These are phyloP conservation scores for Cupressus sempervirens DNA, from an alignment of 75 land plant species.

Conservation along the genomic window DNA sequence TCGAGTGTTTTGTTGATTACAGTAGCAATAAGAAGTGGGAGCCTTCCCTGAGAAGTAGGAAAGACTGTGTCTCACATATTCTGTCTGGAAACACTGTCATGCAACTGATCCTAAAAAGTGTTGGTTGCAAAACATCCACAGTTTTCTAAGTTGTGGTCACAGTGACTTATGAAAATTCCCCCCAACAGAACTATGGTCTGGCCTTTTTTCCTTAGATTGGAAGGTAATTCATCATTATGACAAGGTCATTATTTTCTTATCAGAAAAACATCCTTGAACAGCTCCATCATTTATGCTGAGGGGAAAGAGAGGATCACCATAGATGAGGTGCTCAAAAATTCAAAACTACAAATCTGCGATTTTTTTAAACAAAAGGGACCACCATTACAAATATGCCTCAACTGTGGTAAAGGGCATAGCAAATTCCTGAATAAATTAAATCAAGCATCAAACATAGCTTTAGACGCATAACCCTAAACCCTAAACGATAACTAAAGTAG, in stretches of 20 bases:
- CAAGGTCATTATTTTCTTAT: not conserved
- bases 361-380: not conserved
- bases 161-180: too few species aligned
- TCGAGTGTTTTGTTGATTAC: too few species aligned
- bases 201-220: not conserved
- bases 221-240: not conserved
- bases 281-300: not conserved
- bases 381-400: not conserved
- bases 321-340: not conserved
- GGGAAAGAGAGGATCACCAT: not conserved
- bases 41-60: too few species aligned
- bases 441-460: constrained; percentile 4
- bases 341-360: not conserved
- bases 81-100: too few species aligned
- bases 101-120: too few species aligned
- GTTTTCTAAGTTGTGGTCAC: too few species aligned
- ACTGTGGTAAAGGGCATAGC: not conserved
- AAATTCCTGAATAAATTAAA: not conserved
- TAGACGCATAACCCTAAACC: not conserved
- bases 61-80: too few species aligned
- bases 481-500: not conserved
- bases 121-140: too few species aligned
- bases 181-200: not conserved
- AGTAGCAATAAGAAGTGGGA: too few species aligned
- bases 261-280: not conserved